Percentiles rank a stretch among this genome's conserved stretches.
Evolutionary conservation across 345 rosid genomes (phyloP).

Genomic region (Eucalyptus polybractea): DNA sequence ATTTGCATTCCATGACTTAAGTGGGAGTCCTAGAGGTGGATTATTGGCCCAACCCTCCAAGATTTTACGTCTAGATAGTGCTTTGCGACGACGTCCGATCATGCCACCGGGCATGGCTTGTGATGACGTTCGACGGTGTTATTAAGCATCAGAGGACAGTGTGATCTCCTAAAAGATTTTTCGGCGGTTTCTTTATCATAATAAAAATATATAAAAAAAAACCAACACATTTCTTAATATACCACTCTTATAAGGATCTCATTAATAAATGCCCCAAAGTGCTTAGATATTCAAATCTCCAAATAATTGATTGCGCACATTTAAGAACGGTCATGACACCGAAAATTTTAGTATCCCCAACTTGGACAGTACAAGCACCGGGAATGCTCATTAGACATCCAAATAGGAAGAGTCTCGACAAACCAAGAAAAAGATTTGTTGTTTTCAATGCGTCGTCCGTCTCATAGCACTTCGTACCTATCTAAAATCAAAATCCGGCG

Average conservation of each 20-base stretch:
- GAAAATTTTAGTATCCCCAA: not conserved
- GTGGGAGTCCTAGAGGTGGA: rapidly evolving
- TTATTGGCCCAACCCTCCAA: no score
- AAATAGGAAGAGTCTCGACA: not conserved
- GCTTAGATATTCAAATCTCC: not conserved
- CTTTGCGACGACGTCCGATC: rapidly evolving
- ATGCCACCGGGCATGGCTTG: no score
- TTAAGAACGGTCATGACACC: rapidly evolving
- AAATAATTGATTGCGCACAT: rapidly evolving
- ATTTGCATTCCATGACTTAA: no score
- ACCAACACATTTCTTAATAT: not conserved
- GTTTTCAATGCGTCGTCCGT: not conserved
- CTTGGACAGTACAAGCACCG: not conserved
- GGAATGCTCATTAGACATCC: not conserved
- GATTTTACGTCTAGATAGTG: rapidly evolving
- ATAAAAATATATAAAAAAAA: no score
- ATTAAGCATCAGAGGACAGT: rapidly evolving
- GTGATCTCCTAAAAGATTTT: rapidly evolving
- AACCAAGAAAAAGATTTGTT: not conserved
- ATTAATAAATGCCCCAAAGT: not conserved
- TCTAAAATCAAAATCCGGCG: not conserved
- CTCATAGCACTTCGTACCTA: no score
- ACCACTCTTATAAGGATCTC: not conserved
- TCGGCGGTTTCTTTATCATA: rapidly evolving
- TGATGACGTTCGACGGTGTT: rapidly evolving